Evolutionary conservation across 495 filamentous ascomycete genomes (phyloP).

Genomic region (Hyaloscypha hepaticicola): DNA sequence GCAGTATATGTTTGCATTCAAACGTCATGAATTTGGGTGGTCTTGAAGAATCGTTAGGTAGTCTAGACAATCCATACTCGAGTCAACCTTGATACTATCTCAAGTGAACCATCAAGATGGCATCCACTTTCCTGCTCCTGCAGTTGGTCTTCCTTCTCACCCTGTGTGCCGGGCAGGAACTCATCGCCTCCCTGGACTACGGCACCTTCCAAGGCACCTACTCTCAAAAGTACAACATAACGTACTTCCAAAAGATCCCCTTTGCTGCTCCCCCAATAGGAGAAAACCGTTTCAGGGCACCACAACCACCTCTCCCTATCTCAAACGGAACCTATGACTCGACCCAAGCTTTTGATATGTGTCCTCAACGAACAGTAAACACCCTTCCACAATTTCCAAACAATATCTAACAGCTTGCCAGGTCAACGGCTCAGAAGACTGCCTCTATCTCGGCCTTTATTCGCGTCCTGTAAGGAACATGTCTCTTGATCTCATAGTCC

Average conservation of each 20-base stretch:
- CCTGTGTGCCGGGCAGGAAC: slow-evolving; percentile 16
- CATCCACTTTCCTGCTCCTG: not conserved
- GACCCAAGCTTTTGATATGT: slow-evolving; percentile 56
- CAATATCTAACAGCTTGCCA: slow-evolving; percentile 3
- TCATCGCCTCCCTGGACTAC: slow-evolving; percentile 49
- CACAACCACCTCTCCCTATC: slow-evolving; percentile 42
- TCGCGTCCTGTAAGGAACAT: too few species aligned
- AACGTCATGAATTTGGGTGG: not conserved
- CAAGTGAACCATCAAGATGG: not conserved
- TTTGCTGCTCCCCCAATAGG: slow-evolving; percentile 58
- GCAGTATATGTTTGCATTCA: not conserved
- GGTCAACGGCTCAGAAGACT: slow-evolving; percentile 56
- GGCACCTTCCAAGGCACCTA: slow-evolving; percentile 59
- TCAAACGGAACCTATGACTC: slow-evolving; percentile 53
- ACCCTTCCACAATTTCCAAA: slow-evolving; percentile 6
- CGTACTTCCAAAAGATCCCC: slow-evolving; percentile 60
- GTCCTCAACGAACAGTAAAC: slow-evolving; percentile 50
- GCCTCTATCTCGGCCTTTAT: slow-evolving; percentile 49
- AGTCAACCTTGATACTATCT: not conserved
- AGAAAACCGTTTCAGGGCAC: slow-evolving; percentile 51
- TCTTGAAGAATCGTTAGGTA: not conserved
- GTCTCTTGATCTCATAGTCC: too few species aligned
- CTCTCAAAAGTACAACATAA: slow-evolving; percentile 45
- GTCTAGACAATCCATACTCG: not conserved
- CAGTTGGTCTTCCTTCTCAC: not conserved